Percentiles rank a stretch among this genome's conserved stretches.
Evolutionary conservation across 257 asterid genomes (phyloP).

Genomic region (Plantago ovata): DNA sequence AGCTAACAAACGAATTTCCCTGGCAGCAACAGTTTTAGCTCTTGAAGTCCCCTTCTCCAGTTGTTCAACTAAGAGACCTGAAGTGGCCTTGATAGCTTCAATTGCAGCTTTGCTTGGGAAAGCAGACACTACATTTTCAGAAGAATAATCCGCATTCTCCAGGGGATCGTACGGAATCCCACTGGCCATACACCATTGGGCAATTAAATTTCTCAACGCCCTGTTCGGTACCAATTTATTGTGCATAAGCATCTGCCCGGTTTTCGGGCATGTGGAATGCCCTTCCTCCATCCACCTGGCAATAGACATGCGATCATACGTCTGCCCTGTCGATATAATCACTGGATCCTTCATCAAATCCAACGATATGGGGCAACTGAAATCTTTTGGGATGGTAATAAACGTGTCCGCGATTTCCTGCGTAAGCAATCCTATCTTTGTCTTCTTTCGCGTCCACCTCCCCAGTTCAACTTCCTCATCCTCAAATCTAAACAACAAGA

Average conservation of each 20-base stretch:
- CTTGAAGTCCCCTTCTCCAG: constrained; percentile 54
- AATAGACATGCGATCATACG: constrained; percentile 78
- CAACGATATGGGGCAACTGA: constrained; percentile 75
- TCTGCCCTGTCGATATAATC: constrained; percentile 82
- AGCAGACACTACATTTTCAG: constrained; percentile 29
- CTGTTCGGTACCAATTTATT: constrained; percentile 60
- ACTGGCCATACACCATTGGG: constrained; percentile 77
- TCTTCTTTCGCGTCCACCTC: constrained; percentile 37
- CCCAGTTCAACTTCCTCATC: constrained; percentile 67
- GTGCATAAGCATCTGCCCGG: constrained; percentile 76
- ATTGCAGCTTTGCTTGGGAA: constrained; percentile 58
- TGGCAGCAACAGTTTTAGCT: constrained; percentile 70
- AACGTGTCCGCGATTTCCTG: constrained; percentile 72
- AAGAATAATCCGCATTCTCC: constrained; percentile 47
- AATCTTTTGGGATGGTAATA: constrained; percentile 67
- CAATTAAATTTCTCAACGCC: constrained; percentile 67
- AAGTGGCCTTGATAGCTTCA: constrained; percentile 73
- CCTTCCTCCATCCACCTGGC: constrained; percentile 91
- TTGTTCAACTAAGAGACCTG: constrained; percentile 52
- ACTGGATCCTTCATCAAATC: constrained; percentile 94
- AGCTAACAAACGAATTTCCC: constrained; percentile 76
- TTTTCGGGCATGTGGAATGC: constrained; percentile 75
- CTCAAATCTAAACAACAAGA: constrained; percentile 73
- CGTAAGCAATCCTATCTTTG: constrained; percentile 47
- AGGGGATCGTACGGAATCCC: constrained; percentile 53